Evolutionary conservation across 306 rosid species (phyloP), one percentile per base, ranked within the genome.

Genomic region (Vigna unguiculata): DNA sequence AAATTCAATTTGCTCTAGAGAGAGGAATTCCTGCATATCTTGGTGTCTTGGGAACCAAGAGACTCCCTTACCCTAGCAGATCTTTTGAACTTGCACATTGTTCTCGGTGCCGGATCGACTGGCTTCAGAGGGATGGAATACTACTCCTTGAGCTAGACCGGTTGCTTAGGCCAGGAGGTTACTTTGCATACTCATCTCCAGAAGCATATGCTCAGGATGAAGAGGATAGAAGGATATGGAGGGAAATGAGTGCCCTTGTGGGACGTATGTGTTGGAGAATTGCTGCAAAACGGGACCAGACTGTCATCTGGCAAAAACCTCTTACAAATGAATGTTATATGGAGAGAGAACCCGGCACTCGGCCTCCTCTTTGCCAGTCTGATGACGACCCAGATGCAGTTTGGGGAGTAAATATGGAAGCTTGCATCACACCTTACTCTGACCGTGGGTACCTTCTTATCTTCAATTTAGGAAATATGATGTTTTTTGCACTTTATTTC

Each of bases 141-240:
- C 73, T 83, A 3, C 83, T 83, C 20, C 86, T 83, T 66, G 83
- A 83, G 77, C 80, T 83, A 16, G 86, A 83, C 10, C 73, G 86
- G 38, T 47, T 83, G 79, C 86, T 83, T 62, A 78, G 86, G 62
- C 83, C 83, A 0, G 80, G 86, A 41, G 86, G 86, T 61, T 83
- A 83, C 38, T 83, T 83, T 24, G 86, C 83, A 2, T 83, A 83
- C 86, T 83, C 86, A 12, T 83, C 86, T 60, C 86, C 83, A 4
- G 86, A 83, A 78, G 83, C 86, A 43, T 83, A 83, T 74, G 86
- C 83, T 67, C 86, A 83, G 71, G 86, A 83, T 24, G 86, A 83
- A 59, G 83, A 83, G 73, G 86, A 83, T 73, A 21, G 63, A 48
- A 68, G 86, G 72, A 78, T 83, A 58, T 83, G 86, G 86, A 83